These are phyloP conservation scores for Dicorynia guianensis DNA, from an alignment of 306 rosid genomes.

Conservation along the genomic window DNA sequence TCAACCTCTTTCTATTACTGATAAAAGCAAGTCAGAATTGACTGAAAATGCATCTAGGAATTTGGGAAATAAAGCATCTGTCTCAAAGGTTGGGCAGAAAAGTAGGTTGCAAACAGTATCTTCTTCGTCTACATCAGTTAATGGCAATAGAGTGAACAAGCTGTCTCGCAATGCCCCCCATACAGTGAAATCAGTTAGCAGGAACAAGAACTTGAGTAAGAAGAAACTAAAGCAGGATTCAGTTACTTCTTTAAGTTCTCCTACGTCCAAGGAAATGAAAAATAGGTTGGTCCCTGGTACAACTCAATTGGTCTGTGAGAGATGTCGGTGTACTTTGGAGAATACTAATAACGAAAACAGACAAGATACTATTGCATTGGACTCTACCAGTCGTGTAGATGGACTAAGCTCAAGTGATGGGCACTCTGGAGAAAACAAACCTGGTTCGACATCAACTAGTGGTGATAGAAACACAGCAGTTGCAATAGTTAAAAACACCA, in stretches of 20 bases:
- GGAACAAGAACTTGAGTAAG: constrained; percentile 73
- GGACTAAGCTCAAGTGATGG: constrained; percentile 50
- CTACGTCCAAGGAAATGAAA: constrained; percentile 55
- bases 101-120: constrained; percentile 67
- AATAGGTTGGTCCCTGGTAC: constrained; percentile 53
- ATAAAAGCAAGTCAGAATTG: constrained; percentile 48
- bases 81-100: constrained; percentile 60
- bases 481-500: constrained; percentile 57
- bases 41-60: constrained; percentile 56
- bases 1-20: constrained; percentile 39
- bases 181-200: constrained; percentile 65
- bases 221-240: constrained; percentile 74
- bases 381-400: constrained; percentile 45
- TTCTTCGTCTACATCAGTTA: constrained; percentile 62
- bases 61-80: constrained; percentile 54
- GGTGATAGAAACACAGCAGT: constrained; percentile 49
- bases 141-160: constrained; percentile 62
- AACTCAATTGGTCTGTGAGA: constrained; percentile 73
- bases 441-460: constrained; percentile 49
- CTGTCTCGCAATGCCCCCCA: constrained; percentile 62
- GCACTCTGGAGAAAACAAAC: constrained; percentile 48
- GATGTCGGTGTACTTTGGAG: constrained; percentile 75
- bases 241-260: constrained; percentile 54
- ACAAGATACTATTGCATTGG: constrained; percentile 44
- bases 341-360: constrained; percentile 50